Evolutionary conservation across 768 basidiomycete species (phyloP), one percentile per base, ranked within the genome.

Genomic region (Boletus sensibilis): DNA sequence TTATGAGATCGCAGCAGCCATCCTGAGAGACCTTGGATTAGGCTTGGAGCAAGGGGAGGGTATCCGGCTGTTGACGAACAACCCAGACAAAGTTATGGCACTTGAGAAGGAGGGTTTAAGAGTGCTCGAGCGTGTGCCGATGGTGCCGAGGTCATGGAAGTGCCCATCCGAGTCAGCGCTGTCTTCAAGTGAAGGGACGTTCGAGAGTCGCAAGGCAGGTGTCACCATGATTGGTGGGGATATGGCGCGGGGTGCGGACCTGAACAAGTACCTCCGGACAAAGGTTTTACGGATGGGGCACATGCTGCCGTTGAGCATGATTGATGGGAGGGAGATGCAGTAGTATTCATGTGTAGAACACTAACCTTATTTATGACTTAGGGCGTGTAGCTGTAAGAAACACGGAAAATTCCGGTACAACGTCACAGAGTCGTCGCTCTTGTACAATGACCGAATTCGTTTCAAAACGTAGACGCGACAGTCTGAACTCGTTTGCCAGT

Each of bases 221-320:
- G 88, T 86, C 10, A 90, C 91, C 40, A 79, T 94, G 72, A 86
- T 94, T 40, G 93, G 93, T 5, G 88, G 85, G 11, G 83, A 86
- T 16, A 81, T 81, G 29, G 88, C 88, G 10, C 75, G 86, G 52
- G 92, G 94, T 1, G 83, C 84, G 53, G 97, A 99, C 67, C 72
- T 99, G 64, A 94, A 98, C 66, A 93, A 89, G 74, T 99, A 99
- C 71, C 73, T 99, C 65, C 83, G 90, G 70, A 98, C 97, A 38
- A 99, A 99, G 72, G 86, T 98, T n/a, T 75, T 93, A 68, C 81
- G 89, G 57, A 99, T 99, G 97, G 97, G 97, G 13, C 97, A 99
- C 70, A 86, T 96, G 77, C 76, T 97, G 27, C 84, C 87, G 33
- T 67, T 88, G 51, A 51, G 38, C 50, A 58, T 68, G 58, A 50